Base-by-base conservation (phyloP, 2,329 filamentous ascomycete genomes). In the Coniochaeta sp. region DNA sequence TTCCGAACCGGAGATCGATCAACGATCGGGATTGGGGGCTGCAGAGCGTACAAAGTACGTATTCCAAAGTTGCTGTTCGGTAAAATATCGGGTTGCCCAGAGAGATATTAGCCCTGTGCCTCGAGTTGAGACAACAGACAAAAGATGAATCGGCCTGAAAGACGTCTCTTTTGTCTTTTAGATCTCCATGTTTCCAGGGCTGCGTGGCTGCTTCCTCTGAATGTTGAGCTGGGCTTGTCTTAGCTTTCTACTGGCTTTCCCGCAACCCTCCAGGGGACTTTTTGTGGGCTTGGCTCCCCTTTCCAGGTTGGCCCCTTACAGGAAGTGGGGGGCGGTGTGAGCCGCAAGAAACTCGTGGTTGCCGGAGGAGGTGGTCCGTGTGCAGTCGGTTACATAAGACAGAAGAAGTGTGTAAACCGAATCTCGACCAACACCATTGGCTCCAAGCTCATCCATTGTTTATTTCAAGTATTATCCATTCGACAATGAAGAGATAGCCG, bases 251-350 rank as follows among this genome's bases (percentile, higher is more conserved):
- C 33, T 18, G n/a, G 16, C 14, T 9, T n/a, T n/a, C n/a, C n/a
- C n/a, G n/a, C n/a, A n/a, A n/a, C n/a, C 18, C 18, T 22, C 38
- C 38, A 42, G 38, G 38, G 38, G 38, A 24, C 38, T 24, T n/a
- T 42, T 42, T 42, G 38, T 24, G 38, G 38, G 38, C 14, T 42
- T 24, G n/a, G n/a, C n/a, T n/a, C n/a, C n/a, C n/a, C n/a, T n/a
- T n/a, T n/a, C n/a, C n/a, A n/a, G n/a, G n/a, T n/a, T n/a, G 26
- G 38, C 38, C 38, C 38, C 38, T 26, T 42, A 24, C 22, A 42
- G 38, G 38, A 42, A 42, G 38, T 18, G 22, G 38, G 38, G 38
- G 38, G 38, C 38, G 38, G 38, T 42, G 38, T 24, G 38, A 42
- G 38, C 33, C 33, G 33, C 10, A n/a, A n/a, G n/a, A n/a, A n/a